Percentiles rank a stretch among this genome's conserved stretches.
Evolutionary conservation across 805 yeast species (phyloP).

Genomic region (Metschnikowia sp.): DNA sequence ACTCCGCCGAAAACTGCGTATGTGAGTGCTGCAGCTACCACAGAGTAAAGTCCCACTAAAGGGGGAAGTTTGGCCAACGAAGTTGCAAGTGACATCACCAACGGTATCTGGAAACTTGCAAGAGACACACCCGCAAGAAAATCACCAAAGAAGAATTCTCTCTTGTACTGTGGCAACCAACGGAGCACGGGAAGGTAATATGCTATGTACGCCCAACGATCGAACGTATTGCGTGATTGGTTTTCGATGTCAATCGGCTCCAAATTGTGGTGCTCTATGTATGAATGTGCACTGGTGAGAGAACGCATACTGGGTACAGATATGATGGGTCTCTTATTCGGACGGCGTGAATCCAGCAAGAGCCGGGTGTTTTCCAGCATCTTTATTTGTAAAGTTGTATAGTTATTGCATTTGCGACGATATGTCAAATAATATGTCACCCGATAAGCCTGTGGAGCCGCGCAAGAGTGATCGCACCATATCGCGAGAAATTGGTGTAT

Average conservation of each 20-base stretch:
- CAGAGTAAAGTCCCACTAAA: constrained; percentile 69
- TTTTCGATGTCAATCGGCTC: constrained; percentile 6
- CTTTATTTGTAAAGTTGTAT: not conserved
- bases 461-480: no score
- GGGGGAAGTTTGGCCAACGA: constrained; percentile 84
- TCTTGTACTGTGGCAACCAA: constrained; percentile 30
- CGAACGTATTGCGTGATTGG: constrained; percentile 14
- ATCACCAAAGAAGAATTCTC: constrained; percentile 23
- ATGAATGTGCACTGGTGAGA: constrained; percentile 16
- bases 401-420: no score
- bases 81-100: constrained; percentile 74
- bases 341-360: not conserved
- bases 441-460: not conserved
- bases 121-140: constrained; percentile 31
- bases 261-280: constrained; percentile 17
- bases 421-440: not conserved
- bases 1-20: constrained; percentile 80
- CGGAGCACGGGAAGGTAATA: constrained; percentile 31
- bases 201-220: constrained; percentile 25
- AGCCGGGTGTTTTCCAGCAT: constrained; percentile 9
- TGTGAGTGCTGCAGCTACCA: constrained; percentile 73
- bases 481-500: no score
- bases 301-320: constrained; percentile 28
- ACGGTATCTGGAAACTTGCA: constrained; percentile 34
- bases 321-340: constrained; percentile 22